A percentile compares a stretch with the other conserved stretches of the same genome.
These are phyloP conservation scores for Rhodotorula sp. DNA, from an alignment of 1,284 basidiomycete species.

Conservation along the genomic window DNA sequence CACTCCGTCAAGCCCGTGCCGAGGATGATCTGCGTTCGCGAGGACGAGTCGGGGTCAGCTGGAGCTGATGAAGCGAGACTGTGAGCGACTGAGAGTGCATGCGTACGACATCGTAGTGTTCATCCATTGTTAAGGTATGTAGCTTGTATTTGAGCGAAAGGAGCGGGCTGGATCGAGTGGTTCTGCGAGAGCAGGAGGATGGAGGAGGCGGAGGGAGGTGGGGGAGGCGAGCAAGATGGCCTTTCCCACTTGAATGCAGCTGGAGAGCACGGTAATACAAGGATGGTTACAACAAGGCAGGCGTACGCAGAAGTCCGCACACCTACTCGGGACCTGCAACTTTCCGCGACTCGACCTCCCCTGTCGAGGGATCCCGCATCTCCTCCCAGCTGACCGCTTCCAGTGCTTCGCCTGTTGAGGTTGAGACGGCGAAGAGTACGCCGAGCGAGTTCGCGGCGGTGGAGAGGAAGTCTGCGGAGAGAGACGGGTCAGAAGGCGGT, in stretches of 20 bases:
- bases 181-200: neutral
- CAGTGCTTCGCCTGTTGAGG: constrained; percentile 72
- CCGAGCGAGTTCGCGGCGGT: constrained; percentile 93
- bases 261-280: too few species aligned
- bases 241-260: neutral
- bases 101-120: constrained; percentile 40
- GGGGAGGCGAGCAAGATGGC: neutral
- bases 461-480: constrained; percentile 73
- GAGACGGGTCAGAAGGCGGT: constrained; percentile 10
- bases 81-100: neutral
- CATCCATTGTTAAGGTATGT: constrained; percentile 27
- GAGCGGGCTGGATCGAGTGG: neutral
- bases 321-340: constrained; percentile 71
- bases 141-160: neutral
- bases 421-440: constrained; percentile 81
- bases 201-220: neutral
- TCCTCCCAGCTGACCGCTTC: constrained; percentile 85
- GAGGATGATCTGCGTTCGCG: constrained; percentile 46
- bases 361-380: constrained; percentile 83
- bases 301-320: neutral
- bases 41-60: neutral
- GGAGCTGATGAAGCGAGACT: neutral
- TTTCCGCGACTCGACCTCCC: constrained; percentile 76
- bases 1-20: constrained; percentile 98
- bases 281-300: neutral